Base-by-base conservation (phyloP, 768 basidiomycete genomes). In the Glaciozyma martinii region DNA sequence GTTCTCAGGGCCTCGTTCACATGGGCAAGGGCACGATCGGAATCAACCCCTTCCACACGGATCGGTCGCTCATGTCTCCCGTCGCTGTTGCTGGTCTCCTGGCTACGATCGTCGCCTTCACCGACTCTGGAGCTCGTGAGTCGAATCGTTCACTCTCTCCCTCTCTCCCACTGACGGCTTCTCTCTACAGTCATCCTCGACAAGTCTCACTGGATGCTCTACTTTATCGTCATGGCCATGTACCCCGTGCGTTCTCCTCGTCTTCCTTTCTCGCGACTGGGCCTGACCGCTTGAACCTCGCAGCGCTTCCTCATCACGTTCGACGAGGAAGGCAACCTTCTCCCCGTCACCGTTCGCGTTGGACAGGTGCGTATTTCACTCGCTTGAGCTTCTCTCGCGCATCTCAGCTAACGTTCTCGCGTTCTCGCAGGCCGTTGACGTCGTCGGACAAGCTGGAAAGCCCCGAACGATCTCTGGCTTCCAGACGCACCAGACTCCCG, bases 11-110 rank as follows among this genome's bases (percentile, higher is more conserved):
- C 25, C 78, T 98, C 72, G 88, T 97, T n/a, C 91, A 97, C 76
- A 93, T 98, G 93, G 95, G 95, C 76, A 99, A 99, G 78, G 95
- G 95, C 43, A 97, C 93, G 19, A 89, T 99, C 75, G 89, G 89
- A 16, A 80, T 99, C 71, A 97, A 94, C 76, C 94, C 95, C 5
- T 97, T 95, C 86, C 97, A 89, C 82, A 83, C 83, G 42, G 94
- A 98, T 77, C 84, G 94, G 46, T 84, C 82, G 60, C 86, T 94
- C 74, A 87, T 98, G 87, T 88, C 84, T 73, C 83, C 86, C 59
- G 84, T 89, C 1, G 91, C 91, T 8, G 82, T 95, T 19, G 91
- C 92, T 43, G 95, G 94, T 56, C 77, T 98, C 46, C 78, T 99
- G 63, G 86, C 91, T 16, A 88, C 89, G 0, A 74, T 98, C 61